phyloP scores from a whole-genome alignment of 2,329 filamentous ascomycete species.

The Fonsecaea pedrosoi region DNA sequence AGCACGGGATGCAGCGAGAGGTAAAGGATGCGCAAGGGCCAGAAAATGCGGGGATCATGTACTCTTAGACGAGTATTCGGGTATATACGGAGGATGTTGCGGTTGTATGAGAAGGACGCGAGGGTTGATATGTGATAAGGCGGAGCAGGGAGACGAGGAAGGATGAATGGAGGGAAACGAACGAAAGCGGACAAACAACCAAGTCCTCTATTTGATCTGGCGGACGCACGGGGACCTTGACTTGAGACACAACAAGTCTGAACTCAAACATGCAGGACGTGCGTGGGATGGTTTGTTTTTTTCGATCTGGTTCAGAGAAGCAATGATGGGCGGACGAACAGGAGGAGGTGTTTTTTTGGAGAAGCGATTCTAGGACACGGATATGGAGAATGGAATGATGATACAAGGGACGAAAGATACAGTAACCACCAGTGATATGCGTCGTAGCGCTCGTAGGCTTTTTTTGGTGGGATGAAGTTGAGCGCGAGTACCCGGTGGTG shows the following conservation, averaged over 20 bases:
- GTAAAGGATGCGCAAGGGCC: conserved; percentile 8
- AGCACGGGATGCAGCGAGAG: conserved; percentile 19
- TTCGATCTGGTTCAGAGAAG: conserved; percentile 7
- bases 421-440: neutral
- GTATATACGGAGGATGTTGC: conserved; percentile 29
- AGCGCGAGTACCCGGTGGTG: neutral
- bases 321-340: conserved; percentile 9
- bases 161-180: conserved; percentile 14
- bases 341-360: conserved; percentile 8
- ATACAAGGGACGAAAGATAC: conserved; percentile 20
- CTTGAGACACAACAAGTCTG: conserved; percentile 11
- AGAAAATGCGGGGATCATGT: conserved; percentile 29
- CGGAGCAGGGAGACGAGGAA: conserved; percentile 15
- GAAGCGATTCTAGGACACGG: conserved; percentile 1
- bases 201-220: neutral
- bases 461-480: neutral
- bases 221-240: conserved; percentile 19
- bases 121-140: conserved; percentile 15
- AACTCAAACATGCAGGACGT: conserved; percentile 6
- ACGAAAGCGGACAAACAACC: conserved; percentile 1
- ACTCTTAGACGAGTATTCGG: conserved; percentile 29
- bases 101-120: conserved; percentile 11
- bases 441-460: neutral
- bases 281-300: conserved; percentile 13
- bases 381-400: conserved; percentile 6